These are phyloP conservation scores for Bathelium albidoporum DNA, from an alignment of 495 filamentous ascomycete genomes.

Conservation along the genomic window DNA sequence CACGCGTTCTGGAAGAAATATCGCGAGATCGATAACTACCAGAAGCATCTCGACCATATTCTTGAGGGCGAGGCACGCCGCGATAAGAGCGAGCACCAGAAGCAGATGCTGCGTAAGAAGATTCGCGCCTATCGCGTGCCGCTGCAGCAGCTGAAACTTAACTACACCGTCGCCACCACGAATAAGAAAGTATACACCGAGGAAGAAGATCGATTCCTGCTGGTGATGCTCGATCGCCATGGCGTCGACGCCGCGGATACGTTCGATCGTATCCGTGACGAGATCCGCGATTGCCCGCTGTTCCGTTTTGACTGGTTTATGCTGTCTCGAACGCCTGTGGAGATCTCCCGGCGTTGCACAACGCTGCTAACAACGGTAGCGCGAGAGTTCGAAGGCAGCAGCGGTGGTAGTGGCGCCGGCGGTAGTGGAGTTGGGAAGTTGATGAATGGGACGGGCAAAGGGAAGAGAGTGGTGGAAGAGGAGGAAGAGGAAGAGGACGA, in stretches of 20 bases:
- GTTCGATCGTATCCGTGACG: conserved; percentile 35
- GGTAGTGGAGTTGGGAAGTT: conserved; percentile 36
- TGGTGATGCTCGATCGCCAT: conserved; percentile 84
- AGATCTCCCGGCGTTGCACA: conserved; percentile 83
- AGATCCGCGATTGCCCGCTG: conserved; percentile 81
- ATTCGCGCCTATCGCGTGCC: conserved; percentile 92
- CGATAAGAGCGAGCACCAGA: conserved; percentile 79
- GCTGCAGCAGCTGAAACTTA: conserved; percentile 94
- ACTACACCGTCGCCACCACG: conserved; percentile 95
- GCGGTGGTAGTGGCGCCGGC: conserved; percentile 18
- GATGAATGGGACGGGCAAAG: conserved; percentile 49
- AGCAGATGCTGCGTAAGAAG: conserved; percentile 90
- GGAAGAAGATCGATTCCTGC: conserved; percentile 92
- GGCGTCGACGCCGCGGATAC: conserved; percentile 48
- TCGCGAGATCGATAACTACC: conserved; percentile 75
- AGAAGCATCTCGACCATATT: conserved; percentile 76
- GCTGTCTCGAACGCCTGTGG: conserved; percentile 82
- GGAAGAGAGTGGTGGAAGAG: conserved; percentile 67
- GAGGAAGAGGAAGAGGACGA: conserved; percentile 62
- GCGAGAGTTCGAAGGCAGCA: conserved; percentile 76
- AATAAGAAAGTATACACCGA: conserved; percentile 99
- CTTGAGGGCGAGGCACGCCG: conserved; percentile 85
- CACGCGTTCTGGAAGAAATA: conserved; percentile 92
- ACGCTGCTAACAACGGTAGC: conserved; percentile 90
- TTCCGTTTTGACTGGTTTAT: conserved; percentile 99